phyloP scores from a whole-genome alignment of 768 basidiomycete species.

The Lactifluus rugatus region DNA sequence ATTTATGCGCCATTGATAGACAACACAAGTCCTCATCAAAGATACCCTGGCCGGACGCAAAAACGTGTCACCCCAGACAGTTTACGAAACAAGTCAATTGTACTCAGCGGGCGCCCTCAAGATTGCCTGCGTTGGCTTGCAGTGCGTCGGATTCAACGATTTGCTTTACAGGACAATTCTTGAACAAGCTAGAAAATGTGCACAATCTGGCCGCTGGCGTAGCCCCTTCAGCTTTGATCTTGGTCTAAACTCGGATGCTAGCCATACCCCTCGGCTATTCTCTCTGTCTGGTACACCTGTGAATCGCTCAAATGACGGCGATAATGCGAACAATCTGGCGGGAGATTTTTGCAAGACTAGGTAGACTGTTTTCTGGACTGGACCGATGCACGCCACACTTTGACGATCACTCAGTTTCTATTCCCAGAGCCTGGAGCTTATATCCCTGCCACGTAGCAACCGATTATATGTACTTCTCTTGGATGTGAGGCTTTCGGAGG shows the following conservation, averaged over 20 bases:
- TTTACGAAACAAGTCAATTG: constrained; percentile 65
- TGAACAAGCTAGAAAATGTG: constrained; percentile 48
- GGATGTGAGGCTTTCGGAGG: background rate
- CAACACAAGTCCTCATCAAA: constrained; percentile 54
- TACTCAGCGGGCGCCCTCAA: constrained; percentile 65
- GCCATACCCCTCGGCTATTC: constrained; percentile 13
- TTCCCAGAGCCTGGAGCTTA: background rate
- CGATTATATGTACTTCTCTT: background rate
- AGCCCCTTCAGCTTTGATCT: constrained; percentile 18
- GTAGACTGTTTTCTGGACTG: background rate
- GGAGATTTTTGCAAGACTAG: constrained; percentile 7
- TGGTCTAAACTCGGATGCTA: constrained; percentile 3
- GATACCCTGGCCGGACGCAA: constrained; percentile 64
- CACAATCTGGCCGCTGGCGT: constrained; percentile 26
- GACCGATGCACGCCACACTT: background rate
- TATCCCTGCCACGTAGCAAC: background rate
- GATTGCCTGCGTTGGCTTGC: constrained; percentile 62
- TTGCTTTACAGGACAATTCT: constrained; percentile 53
- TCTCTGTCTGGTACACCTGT: constrained; percentile 12
- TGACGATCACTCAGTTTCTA: background rate
- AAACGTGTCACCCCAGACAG: constrained; percentile 67
- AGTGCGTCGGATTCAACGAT: constrained; percentile 70
- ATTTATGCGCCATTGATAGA: constrained; percentile 30
- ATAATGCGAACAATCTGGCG: background rate
- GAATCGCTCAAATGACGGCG: background rate